Conservation (phyloP, 768 basidiomycete genomes). For the Tricholoma sp. region DNA sequence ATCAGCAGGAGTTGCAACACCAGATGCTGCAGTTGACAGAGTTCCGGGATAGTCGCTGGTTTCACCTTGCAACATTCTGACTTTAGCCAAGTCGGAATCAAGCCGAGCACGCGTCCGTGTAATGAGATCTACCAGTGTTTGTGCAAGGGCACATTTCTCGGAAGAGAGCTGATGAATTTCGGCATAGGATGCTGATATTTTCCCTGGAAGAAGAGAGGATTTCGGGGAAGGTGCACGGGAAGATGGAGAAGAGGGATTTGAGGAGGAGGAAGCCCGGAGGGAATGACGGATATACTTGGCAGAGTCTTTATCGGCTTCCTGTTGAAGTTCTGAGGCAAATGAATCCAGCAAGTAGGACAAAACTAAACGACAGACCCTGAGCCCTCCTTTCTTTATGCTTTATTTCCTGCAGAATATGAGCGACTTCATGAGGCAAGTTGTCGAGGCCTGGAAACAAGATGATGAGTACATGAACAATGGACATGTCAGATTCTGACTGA, state of each 20-base stretch:
- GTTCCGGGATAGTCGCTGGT: slow-evolving; percentile 25
- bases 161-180: slow-evolving; percentile 39
- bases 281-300: slow-evolving; percentile 47
- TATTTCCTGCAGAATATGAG: slow-evolving; percentile 49
- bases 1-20: not conserved
- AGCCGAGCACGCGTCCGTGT: slow-evolving; percentile 42
- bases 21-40: slow-evolving; percentile 11
- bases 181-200: slow-evolving; percentile 39
- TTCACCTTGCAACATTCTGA: slow-evolving; percentile 44
- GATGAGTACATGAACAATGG: not conserved
- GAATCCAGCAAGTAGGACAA: not conserved
- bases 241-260: slow-evolving; percentile 21
- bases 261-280: slow-evolving; percentile 25
- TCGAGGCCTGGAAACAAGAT: slow-evolving; percentile 36
- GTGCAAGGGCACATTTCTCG: slow-evolving; percentile 44
- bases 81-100: slow-evolving; percentile 44
- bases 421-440: slow-evolving; percentile 49
- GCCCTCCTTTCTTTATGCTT: slow-evolving; percentile 38
- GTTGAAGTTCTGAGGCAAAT: slow-evolving; percentile 36
- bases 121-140: slow-evolving; percentile 45
- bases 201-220: slow-evolving; percentile 31
- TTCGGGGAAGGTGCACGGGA: slow-evolving; percentile 34
- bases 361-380: slow-evolving; percentile 28
- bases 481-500: slow-evolving; percentile 16
- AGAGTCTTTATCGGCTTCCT: slow-evolving; percentile 45